Conservation (phyloP, 331 rosid species). For the Saraca asoca region DNA sequence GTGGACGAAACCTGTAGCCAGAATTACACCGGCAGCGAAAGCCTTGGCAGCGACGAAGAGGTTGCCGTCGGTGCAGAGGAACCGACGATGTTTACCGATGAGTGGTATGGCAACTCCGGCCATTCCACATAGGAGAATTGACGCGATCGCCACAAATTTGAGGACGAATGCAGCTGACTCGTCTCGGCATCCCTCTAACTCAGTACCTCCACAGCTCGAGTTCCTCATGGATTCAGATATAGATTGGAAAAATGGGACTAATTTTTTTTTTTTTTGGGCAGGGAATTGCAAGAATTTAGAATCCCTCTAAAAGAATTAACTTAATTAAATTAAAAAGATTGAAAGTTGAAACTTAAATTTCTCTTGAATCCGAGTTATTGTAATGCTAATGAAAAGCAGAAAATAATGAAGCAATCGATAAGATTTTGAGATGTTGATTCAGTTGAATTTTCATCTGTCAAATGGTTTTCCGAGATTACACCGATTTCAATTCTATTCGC, state of each 20-base stretch:
- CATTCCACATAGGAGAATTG: constrained; percentile 67
- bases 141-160: constrained; percentile 68
- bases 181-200: constrained; percentile 55
- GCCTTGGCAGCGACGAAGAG: constrained; percentile 78
- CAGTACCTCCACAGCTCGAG: constrained; percentile 49
- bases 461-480: neutral
- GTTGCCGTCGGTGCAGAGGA: constrained; percentile 73
- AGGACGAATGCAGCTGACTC: constrained; percentile 69
- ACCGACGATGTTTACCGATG: constrained; percentile 57
- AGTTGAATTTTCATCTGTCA: neutral
- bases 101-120: constrained; percentile 75
- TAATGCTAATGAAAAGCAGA: neutral
- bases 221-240: constrained; percentile 55
- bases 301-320: constrained; percentile 14
- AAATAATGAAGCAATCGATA: neutral
- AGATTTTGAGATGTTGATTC: neutral
- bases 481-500: neutral
- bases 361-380: neutral
- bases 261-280: neutral
- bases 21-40: constrained; percentile 93
- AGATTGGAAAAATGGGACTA: constrained; percentile 43
- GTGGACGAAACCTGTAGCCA: constrained; percentile 90
- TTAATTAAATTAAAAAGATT: constrained; percentile 12
- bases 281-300: constrained; percentile 36
- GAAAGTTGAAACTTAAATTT: neutral